A percentile compares a stretch with the other conserved stretches of the same genome.
These are phyloP conservation scores for Alisma plantagoaquatica DNA, from an alignment of 106 monocot species.

Conservation along the genomic window DNA sequence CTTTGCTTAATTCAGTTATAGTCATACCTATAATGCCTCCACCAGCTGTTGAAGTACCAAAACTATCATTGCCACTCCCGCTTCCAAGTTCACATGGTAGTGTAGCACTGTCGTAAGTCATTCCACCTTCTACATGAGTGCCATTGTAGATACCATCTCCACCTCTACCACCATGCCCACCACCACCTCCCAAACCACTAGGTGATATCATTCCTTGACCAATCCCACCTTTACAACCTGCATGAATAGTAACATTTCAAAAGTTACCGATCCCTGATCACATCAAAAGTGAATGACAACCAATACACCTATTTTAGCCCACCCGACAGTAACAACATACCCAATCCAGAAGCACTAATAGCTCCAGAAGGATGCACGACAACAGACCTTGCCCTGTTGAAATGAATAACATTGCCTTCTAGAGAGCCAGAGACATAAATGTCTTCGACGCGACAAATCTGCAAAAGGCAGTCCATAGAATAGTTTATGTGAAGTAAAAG, in stretches of 20 bases:
- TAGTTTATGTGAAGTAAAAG: not conserved
- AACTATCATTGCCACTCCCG: constrained; percentile 85
- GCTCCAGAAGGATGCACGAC: constrained; percentile 59
- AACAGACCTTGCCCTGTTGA: constrained; percentile 79
- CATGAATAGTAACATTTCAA: not conserved
- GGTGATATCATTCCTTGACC: constrained; percentile 57
- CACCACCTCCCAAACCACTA: constrained; percentile 82
- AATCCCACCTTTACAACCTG: constrained; percentile 87
- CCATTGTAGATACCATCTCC: constrained; percentile 67
- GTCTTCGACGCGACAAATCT: constrained; percentile 99
- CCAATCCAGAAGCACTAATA: constrained; percentile 75
- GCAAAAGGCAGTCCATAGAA: constrained; percentile 11
- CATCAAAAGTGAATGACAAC: too few relatives aligned
- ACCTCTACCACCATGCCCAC: constrained; percentile 93
- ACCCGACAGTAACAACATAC: too few relatives aligned
- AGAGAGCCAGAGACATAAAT: constrained; percentile 71
- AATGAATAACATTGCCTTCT: constrained; percentile 92
- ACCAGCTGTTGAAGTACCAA: constrained; percentile 70
- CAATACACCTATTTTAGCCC: too few relatives aligned
- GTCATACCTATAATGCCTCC: constrained; percentile 88
- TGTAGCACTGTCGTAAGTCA: constrained; percentile 63
- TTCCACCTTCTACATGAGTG: constrained; percentile 52
- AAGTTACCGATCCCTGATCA: too few relatives aligned
- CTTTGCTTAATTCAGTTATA: too few relatives aligned
- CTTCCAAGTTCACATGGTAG: constrained; percentile 98